Percentiles rank a stretch among this genome's conserved stretches.
These are phyloP conservation scores for Jatropha multifida DNA, from an alignment of 441 rosid genomes.

Conservation along the genomic window DNA sequence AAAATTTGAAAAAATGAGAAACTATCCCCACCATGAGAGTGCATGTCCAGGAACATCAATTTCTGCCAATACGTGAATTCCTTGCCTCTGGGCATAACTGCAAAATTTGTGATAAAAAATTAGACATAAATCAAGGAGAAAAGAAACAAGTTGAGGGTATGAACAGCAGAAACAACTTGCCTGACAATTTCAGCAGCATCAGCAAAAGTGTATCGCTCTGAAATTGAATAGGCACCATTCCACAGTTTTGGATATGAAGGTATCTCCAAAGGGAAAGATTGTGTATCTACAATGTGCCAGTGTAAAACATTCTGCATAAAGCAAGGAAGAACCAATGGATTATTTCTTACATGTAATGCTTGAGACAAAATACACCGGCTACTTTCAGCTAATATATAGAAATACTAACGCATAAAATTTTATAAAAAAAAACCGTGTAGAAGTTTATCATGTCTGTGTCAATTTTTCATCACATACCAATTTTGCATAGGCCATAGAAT, in stretches of 20 bases:
- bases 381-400: background rate
- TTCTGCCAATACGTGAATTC: slow-evolving; percentile 69
- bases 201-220: slow-evolving; percentile 53
- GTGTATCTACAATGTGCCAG: slow-evolving; percentile 76
- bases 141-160: background rate
- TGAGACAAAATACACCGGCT: background rate
- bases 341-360: background rate
- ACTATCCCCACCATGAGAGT: slow-evolving; percentile 51
- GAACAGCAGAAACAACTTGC: slow-evolving; percentile 36
- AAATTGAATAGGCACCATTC: slow-evolving; percentile 64
- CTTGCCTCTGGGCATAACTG: slow-evolving; percentile 61
- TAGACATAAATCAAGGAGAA: slow-evolving; percentile 16
- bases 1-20: background rate
- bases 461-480: slow-evolving; percentile 41
- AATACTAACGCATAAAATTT: background rate
- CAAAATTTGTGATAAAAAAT: slow-evolving; percentile 16
- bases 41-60: slow-evolving; percentile 83
- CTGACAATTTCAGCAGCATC: slow-evolving; percentile 74
- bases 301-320: slow-evolving; percentile 68
- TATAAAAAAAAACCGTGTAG: background rate
- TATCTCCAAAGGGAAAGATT: slow-evolving; percentile 76
- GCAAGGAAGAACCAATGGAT: slow-evolving; percentile 8
- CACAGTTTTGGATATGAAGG: slow-evolving; percentile 77
- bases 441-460: background rate
- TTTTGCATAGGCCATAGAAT: slow-evolving; percentile 70